Evolutionary conservation across 2,329 filamentous ascomycete genomes (phyloP).

Genomic region (Chaetomiaceae sp.): DNA sequence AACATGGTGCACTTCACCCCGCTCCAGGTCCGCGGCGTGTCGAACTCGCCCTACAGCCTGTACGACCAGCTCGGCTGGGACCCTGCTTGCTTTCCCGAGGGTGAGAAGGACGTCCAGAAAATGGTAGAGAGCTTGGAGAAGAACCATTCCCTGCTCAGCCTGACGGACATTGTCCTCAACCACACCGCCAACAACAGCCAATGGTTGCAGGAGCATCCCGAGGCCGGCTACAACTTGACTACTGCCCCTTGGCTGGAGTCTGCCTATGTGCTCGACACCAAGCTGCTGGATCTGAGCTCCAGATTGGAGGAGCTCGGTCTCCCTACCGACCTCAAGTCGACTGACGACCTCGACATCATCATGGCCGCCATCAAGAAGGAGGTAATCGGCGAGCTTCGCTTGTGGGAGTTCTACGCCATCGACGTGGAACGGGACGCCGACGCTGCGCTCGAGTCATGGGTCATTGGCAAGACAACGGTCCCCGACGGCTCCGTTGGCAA

Average conservation of each 20-base stretch:
- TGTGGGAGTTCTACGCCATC: slow-evolving; percentile 92
- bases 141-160: slow-evolving; percentile 73
- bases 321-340: slow-evolving; percentile 64
- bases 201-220: slow-evolving; percentile 91
- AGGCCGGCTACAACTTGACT: slow-evolving; percentile 88
- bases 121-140: slow-evolving; percentile 77
- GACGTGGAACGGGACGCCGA: slow-evolving; percentile 69
- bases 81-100: slow-evolving; percentile 70
- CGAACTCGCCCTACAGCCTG: slow-evolving; percentile 95
- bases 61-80: slow-evolving; percentile 91
- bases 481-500: slow-evolving; percentile 38
- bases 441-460: slow-evolving; percentile 67
- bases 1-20: slow-evolving; percentile 99
- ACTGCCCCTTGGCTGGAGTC: slow-evolving; percentile 76
- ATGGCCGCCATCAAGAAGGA: slow-evolving; percentile 80
- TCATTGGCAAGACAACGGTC: slow-evolving; percentile 49
- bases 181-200: slow-evolving; percentile 94
- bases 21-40: slow-evolving; percentile 77
- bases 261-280: slow-evolving; percentile 55
- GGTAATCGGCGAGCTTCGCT: slow-evolving; percentile 67
- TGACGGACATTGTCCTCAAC: slow-evolving; percentile 97
- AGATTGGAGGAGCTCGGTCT: slow-evolving; percentile 66
- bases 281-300: slow-evolving; percentile 68
- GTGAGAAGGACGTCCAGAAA: slow-evolving; percentile 71
- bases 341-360: slow-evolving; percentile 68